These are phyloP conservation scores for Astrephomene gubernaculifera DNA, from an alignment of 139 green algal species.

Conservation along the genomic window DNA sequence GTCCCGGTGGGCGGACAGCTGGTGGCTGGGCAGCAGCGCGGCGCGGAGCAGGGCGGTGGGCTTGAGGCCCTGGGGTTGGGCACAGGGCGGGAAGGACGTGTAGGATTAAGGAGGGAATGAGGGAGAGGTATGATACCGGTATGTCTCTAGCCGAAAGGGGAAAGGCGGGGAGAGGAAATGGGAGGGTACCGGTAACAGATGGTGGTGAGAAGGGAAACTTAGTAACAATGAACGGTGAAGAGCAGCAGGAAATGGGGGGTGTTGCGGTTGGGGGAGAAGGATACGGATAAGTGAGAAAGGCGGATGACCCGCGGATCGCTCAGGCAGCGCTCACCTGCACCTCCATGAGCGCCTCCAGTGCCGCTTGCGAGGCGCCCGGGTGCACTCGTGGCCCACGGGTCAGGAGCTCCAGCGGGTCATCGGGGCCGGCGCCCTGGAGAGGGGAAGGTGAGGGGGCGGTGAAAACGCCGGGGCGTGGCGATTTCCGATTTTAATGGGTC, in stretches of 20 bases:
- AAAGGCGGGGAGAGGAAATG: no score
- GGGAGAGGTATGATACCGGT: no score
- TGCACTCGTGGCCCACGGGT: slow-evolving; percentile 1
- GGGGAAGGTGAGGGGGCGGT: neutral
- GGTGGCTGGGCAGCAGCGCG: slow-evolving; percentile 27
- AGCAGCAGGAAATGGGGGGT: no score
- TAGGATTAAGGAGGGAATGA: no score
- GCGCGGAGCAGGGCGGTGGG: slow-evolving; percentile 13
- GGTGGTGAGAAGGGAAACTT: no score
- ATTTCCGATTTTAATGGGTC: neutral
- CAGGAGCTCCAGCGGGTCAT: slow-evolving; percentile 42
- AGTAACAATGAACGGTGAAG: no score
- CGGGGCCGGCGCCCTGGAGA: slow-evolving; percentile 13
- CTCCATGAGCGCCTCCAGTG: slow-evolving; percentile 16
- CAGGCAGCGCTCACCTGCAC: slow-evolving; percentile 35
- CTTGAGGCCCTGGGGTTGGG: neutral
- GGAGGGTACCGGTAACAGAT: no score
- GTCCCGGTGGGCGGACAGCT: neutral
- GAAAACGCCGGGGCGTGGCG: neutral
- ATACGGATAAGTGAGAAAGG: no score
- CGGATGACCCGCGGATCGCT: no score
- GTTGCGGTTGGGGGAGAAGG: no score
- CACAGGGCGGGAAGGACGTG: neutral
- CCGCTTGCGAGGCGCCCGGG: slow-evolving; percentile 1
- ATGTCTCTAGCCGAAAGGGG: no score